phyloP scores from a whole-genome alignment of 148 eudicot species.

The Nepenthes gracilis region DNA sequence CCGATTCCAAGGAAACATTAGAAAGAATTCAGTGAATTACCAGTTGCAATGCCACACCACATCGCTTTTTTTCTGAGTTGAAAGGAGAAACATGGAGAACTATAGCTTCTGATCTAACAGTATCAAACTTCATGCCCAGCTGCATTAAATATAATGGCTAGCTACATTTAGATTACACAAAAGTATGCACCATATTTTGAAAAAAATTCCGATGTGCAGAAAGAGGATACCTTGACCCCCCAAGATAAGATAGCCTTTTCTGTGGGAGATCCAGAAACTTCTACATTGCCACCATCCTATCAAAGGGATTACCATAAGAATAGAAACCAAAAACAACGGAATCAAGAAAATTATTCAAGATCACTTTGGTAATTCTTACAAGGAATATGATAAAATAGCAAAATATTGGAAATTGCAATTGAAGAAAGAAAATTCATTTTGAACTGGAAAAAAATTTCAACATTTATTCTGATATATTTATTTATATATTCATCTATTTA shows the following conservation, averaged over 20 bases:
- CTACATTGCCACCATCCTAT: conserved; percentile 48
- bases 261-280: conserved; percentile 90
- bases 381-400: too few relatives aligned
- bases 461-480: too few relatives aligned
- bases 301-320: background rate
- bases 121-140: conserved; percentile 84
- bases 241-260: conserved; percentile 82
- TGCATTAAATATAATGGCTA: conserved; percentile 8
- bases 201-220: background rate
- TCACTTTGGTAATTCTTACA: too few relatives aligned
- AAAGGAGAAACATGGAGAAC: conserved; percentile 75
- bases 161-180: too few relatives aligned
- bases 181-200: background rate
- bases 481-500: too few relatives aligned
- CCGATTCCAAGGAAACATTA: background rate
- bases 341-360: too few relatives aligned
- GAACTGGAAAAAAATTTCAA: too few relatives aligned
- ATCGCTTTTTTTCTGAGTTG: conserved; percentile 81
- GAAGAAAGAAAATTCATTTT: too few relatives aligned
- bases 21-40: conserved; percentile 23
- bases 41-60: conserved; percentile 76
- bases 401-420: too few relatives aligned
- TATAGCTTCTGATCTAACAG: conserved; percentile 48
- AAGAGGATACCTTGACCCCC: conserved; percentile 62
- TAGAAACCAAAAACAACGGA: too few relatives aligned